Conservation (phyloP, 1,139 yeast species). For the Diutina sp. region DNA sequence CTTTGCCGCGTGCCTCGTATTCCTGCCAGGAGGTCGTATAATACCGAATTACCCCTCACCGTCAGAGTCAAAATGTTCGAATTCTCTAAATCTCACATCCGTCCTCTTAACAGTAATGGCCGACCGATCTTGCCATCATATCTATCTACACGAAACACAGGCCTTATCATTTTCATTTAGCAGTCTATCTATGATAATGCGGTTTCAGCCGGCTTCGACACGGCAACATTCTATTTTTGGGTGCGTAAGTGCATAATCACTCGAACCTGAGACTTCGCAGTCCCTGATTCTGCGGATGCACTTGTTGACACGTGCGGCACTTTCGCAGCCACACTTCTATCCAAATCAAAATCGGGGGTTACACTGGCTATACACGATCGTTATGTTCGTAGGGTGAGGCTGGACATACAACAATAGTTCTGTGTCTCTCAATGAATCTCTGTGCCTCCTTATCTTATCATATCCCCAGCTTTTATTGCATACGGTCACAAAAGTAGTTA, state of each 20-base stretch:
- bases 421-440: background rate
- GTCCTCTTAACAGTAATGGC: background rate
- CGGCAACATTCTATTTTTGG: background rate
- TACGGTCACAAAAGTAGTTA: background rate
- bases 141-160: background rate
- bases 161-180: too few species aligned
- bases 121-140: background rate
- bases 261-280: background rate
- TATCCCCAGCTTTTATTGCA: background rate
- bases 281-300: background rate
- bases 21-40: background rate
- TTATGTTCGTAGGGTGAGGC: background rate
- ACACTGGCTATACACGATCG: background rate
- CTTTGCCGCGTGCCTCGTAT: background rate
- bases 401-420: background rate
- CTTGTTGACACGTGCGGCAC: background rate
- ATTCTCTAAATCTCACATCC: too few species aligned
- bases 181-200: too few species aligned
- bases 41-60: background rate
- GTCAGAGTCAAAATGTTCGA: background rate
- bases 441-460: background rate
- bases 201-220: background rate
- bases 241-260: background rate
- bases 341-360: too few species aligned
- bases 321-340: too few species aligned